Evolutionary conservation across 148 eudicot genomes (phyloP).

Genomic region (Rhododendron griersonianum): DNA sequence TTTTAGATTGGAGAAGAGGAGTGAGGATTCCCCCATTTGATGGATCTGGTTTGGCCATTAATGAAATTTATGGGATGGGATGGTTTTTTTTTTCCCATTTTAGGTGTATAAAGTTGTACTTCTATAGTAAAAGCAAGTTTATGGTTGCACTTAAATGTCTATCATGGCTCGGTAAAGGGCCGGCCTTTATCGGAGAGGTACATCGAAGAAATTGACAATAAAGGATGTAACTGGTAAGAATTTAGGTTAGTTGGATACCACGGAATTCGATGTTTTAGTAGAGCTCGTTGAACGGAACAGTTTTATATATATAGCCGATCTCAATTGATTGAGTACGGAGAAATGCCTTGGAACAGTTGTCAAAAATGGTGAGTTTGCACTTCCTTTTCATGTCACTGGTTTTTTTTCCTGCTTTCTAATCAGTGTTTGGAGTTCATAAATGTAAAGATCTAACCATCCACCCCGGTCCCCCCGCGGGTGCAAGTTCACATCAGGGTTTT

Average conservation of each 20-base stretch:
- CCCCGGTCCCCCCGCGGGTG: neutral
- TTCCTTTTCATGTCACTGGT: neutral
- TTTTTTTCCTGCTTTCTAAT: neutral
- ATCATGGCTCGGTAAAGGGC: too few relatives aligned
- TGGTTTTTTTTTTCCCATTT: neutral
- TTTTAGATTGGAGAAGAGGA: neutral
- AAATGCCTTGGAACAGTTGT: neutral
- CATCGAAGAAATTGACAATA: neutral
- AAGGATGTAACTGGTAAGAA: neutral
- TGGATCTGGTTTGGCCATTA: neutral
- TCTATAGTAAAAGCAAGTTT: neutral
- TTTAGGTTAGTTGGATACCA: neutral
- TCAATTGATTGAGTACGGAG: neutral
- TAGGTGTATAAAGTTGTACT: neutral
- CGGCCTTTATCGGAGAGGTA: neutral
- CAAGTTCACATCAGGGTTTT: too few relatives aligned
- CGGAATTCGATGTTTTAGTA: neutral
- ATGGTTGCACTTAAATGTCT: neutral
- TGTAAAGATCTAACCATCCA: neutral
- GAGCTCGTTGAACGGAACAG: neutral
- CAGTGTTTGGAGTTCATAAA: neutral
- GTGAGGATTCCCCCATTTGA: neutral
- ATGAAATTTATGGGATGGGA: neutral
- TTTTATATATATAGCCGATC: neutral
- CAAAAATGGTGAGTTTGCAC: too few relatives aligned